Evolutionary conservation across 2,329 filamentous ascomycete species (phyloP), one percentile per base, ranked within the genome.

Genomic region (Colletotrichum scovillei): DNA sequence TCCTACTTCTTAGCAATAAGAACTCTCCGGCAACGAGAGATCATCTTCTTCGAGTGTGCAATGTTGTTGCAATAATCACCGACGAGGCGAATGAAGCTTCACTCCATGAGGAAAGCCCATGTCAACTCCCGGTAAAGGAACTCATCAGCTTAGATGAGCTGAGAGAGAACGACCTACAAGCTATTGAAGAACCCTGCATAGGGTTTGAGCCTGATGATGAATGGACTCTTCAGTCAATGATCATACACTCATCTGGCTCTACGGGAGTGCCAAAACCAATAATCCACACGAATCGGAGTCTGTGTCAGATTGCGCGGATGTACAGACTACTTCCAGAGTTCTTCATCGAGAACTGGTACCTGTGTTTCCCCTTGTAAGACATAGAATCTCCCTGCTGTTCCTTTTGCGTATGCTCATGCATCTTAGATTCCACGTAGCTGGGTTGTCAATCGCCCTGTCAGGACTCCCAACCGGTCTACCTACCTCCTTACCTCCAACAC

Each of bases 201-300:
- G 24, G 8, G 1, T 72, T 63, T 6, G 58, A 69, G 28, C 35
- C 65, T 24, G 26, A n/a, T 5, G 69, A 72, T 11, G 65, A 69
- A 12, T 72, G 69, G 69, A 72, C 69, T 24, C 8, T 69, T 9
- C 69, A 72, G 6, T 56, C 69, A 2, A 72, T 69, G 65, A 72
- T 72, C 2, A 72, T 72, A n/a, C 69, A 72, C 9, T 72, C 69
- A 2, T 72, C 69, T 11, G 69, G 69, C 12, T 72, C 69, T 4
- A 72, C 69, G 1, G 65, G 69, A 1, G 66, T 69, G 8, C 69
- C 69, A 4, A 72, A 72, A 30, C 65, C 69, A 3, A 63, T 72
- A 6, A 69, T 69, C 1, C 69, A 72, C 12, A 69, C 69, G 2
- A 72, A 72, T 35, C 53, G 69, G 24, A 72, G 69, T 5, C 4